Evolutionary conservation across 2,329 filamentous ascomycete genomes (phyloP).

Genomic region (Fusarium robinianum): DNA sequence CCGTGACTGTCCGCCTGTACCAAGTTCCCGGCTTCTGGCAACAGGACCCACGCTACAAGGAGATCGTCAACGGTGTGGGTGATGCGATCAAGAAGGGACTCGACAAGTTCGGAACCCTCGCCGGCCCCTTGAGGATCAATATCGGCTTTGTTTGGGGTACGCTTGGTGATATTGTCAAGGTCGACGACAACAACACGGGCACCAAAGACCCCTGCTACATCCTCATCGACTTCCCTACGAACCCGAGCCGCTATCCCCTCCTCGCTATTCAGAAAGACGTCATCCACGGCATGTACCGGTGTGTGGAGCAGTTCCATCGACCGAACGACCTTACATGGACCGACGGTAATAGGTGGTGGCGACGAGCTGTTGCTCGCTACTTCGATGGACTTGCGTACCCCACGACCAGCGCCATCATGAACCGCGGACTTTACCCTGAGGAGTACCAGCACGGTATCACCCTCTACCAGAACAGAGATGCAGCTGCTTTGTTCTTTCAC

Average conservation of each 20-base stretch:
- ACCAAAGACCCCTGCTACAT: constrained; percentile 17
- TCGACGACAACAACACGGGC: constrained; percentile 14
- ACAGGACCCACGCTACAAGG: constrained; percentile 7
- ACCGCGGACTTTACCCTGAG: constrained; percentile 8
- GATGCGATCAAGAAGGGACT: constrained; percentile 17
- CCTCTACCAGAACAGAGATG: constrained; percentile 12
- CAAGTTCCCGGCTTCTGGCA: constrained; percentile 18
- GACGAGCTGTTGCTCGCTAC: constrained; percentile 10
- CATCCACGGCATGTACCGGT: constrained; percentile 17
- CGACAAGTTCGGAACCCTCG: constrained; percentile 1
- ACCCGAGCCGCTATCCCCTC: constrained; percentile 5
- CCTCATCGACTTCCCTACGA: constrained; percentile 12
- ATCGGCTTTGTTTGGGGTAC: constrained; percentile 18
- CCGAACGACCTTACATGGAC: constrained; percentile 12
- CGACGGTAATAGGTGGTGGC: constrained; percentile 17
- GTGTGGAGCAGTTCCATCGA: constrained; percentile 17
- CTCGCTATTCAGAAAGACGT: constrained; percentile 15
- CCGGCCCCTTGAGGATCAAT: constrained; percentile 16
- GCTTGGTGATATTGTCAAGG: constrained; percentile 15
- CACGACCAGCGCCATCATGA: constrained; percentile 2
- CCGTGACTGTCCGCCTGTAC: constrained; percentile 15
- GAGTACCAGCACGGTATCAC: constrained; percentile 8
- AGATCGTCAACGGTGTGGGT: constrained; percentile 17
- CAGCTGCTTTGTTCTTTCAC: constrained; percentile 16
- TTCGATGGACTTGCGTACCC: constrained; percentile 14